These are phyloP conservation scores for Sphaerulina populicola DNA, from an alignment of 2,329 filamentous ascomycete genomes.

Conservation along the genomic window DNA sequence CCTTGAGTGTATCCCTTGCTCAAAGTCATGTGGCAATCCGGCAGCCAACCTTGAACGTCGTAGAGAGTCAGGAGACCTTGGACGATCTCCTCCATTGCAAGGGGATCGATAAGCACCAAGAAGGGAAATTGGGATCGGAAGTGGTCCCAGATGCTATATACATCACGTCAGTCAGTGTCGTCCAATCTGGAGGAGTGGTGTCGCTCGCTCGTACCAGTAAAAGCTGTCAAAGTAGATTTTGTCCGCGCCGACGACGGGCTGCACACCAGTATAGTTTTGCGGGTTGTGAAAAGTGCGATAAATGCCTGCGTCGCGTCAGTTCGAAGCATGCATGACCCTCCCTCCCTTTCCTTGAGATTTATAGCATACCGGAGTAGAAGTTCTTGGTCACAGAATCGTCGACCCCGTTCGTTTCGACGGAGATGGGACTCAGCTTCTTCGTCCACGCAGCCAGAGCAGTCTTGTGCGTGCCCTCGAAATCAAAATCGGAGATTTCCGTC, in stretches of 20 bases:
- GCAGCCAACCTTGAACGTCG: slow-evolving; percentile 62
- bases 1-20: slow-evolving; percentile 60
- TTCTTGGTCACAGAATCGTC: slow-evolving; percentile 23
- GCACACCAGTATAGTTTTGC: slow-evolving; percentile 41
- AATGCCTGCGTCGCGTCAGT: slow-evolving; percentile 38
- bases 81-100: slow-evolving; percentile 56
- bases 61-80: slow-evolving; percentile 60
- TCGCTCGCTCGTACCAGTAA: slow-evolving; percentile 17
- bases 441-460: slow-evolving; percentile 36
- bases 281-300: slow-evolving; percentile 42
- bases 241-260: slow-evolving; percentile 28
- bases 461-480: slow-evolving; percentile 48
- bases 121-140: slow-evolving; percentile 60
- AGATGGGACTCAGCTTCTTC: slow-evolving; percentile 35
- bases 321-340: not conserved
- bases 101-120: slow-evolving; percentile 56
- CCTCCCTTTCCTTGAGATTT: not conserved
- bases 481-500: slow-evolving; percentile 51
- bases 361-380: slow-evolving; percentile 43
- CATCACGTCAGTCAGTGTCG: slow-evolving; percentile 9
- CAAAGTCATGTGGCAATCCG: slow-evolving; percentile 62
- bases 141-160: slow-evolving; percentile 54
- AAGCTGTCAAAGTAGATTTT: slow-evolving; percentile 26
- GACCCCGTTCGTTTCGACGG: slow-evolving; percentile 33
- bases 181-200: no score